A percentile compares a stretch with the other conserved stretches of the same genome.
Conservation (phyloP, 345 rosid species). For the Toxicodendron radicans region DNA sequence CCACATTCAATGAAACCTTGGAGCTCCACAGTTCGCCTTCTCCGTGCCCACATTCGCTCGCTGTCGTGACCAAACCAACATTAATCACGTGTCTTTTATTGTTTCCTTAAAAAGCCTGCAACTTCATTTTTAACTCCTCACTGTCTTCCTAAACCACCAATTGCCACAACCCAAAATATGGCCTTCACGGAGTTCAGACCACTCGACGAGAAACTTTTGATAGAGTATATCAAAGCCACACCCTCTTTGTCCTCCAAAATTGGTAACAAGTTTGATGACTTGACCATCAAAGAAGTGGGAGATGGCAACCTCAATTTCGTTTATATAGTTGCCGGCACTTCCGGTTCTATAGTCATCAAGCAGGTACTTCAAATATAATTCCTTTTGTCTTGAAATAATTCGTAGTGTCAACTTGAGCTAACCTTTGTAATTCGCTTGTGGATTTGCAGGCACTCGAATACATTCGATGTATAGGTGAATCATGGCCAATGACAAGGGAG, state of each 20-base stretch:
- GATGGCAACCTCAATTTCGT: conserved; percentile 97
- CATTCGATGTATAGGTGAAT: conserved; percentile 76
- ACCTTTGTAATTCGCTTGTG: neutral
- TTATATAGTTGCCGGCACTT: conserved; percentile 58
- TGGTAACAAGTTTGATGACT: conserved; percentile 52
- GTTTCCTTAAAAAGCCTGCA: neutral
- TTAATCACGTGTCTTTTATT: neutral
- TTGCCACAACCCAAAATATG: conserved; percentile 21
- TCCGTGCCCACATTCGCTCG: neutral
- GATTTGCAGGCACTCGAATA: conserved; percentile 78
- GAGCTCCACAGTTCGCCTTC: neutral
- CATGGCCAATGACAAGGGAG: conserved; percentile 96
- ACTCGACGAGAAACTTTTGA: conserved; percentile 65
- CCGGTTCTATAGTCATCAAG: conserved; percentile 83
- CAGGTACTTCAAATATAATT: conserved; percentile 41
- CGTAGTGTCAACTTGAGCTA: neutral
- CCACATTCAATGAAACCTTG: conserved; percentile 25
- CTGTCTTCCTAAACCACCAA: neutral
- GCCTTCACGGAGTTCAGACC: conserved; percentile 66
- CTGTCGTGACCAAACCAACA: neutral
- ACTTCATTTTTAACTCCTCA: neutral
- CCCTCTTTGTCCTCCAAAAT: conserved; percentile 69
- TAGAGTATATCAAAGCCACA: conserved; percentile 73
- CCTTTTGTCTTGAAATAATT: neutral
- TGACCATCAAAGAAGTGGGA: conserved; percentile 84